Base-by-base conservation (phyloP, 805 yeast species). In the Kurtzmaniella cleridarum region DNA sequence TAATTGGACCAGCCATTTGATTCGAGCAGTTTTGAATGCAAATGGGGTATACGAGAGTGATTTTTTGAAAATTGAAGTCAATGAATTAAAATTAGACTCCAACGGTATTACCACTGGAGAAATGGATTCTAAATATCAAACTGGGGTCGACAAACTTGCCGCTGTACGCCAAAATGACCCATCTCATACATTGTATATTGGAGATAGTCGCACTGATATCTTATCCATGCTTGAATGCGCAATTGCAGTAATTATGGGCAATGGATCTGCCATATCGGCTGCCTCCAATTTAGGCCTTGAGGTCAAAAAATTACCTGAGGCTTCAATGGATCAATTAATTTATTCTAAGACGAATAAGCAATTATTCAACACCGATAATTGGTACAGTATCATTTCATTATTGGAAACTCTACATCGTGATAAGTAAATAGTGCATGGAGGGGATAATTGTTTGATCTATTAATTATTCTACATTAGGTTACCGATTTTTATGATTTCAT, bases 131-230 rank as follows among this genome's bases (percentile, higher is more conserved):
- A 30, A 30, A 1, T 9, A 28, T 4, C 57, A 83, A 14, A 79
- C 83, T 0, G 84, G 81, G 0, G 49, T 53, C 5, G 85, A 80
- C 51, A 81, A 80, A 49, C 54, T 64, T 15, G 43, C 24, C 13
- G 16, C 24, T 44, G 1, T 26, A 48, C 15, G 43, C 60, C 1
- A 31, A 46, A 5, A 20, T 33, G 4, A 35, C 60, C 8, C 3
- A 6, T 40, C 30, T 16, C 40, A 36, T 68, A 1, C 24, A 20
- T 54, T 68, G 16, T 81, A 79, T 48, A 60, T 79, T 12, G 88
- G 88, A 1, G 88, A 81, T 47, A 77, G 84, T 40, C 50, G 73
- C 0, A 79, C 84, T 0, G 88, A 81, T 58, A 56, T 77, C 3
- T 51, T 77, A 27, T 66, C 79, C 1, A 57, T 80, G 54, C 41